Base-by-base conservation (phyloP, 176 grass and related monocot genomes). In the Rhynchospora breviuscula region DNA sequence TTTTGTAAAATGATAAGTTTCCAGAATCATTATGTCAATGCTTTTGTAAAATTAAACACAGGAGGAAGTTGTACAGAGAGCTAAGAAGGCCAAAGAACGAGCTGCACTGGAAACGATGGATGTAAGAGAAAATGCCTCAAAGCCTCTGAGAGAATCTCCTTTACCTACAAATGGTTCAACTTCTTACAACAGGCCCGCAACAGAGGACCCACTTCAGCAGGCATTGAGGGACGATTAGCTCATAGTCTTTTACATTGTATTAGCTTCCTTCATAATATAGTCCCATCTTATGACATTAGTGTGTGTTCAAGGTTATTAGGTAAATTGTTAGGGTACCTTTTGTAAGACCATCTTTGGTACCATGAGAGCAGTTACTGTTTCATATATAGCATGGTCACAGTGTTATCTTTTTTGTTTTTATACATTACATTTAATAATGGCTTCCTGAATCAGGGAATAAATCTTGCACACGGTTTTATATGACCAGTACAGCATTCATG, bases 51-150 rank as follows among this genome's bases (percentile, higher is more conserved):
- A 82, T 29, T 69, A 52, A 81, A 77, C 85, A 56, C 87, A 95
- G 96, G 96, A 99, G 54, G 96, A 99, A 82, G 96, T 99, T 79
- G 46, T 93, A 61, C 67, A 89, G 44, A 99, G 96, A 87, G 93
- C 96, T 31, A 92, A 99, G 69, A 99, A 93, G 45, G 93, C 96
- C 1, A 99, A 95, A 85, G 91, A 93, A 59, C 91, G 88, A 90
- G 93, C 96, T 78, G 89, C 96, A 17, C 75, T 83, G 31, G 91
- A 95, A 87, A 91, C 87, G 2, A 61, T 64, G 29, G 93, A 89
- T 47, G 73, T 49, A 78, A 78, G 8, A 33, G 88, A 85, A 57
- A 90, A 90, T 59, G 71, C 59, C 40, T 66, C 77, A 14, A 93
- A 84, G 43, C 84, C 89, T 51, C 63, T 89, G 19, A 67, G 5